These are phyloP conservation scores for Fagus crenata DNA, from an alignment of 306 rosid species.

Conservation along the genomic window DNA sequence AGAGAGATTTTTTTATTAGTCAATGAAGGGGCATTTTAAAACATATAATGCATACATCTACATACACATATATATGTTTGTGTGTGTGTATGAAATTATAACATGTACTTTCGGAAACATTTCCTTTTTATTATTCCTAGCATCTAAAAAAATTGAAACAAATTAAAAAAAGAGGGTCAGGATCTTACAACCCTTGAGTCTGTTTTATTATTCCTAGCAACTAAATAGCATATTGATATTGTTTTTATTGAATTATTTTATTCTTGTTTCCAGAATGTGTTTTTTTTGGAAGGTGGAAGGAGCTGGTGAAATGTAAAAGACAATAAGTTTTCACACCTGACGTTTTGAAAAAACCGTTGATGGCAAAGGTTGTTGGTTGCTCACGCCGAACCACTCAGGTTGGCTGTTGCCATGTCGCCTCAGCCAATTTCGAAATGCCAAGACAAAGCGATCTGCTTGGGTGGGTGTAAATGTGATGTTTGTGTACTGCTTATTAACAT, in stretches of 20 bases:
- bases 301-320: neutral
- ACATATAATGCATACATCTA: neutral
- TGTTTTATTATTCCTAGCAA: neutral
- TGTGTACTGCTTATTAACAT: constrained; percentile 71
- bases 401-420: constrained; percentile 83
- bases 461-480: constrained; percentile 83
- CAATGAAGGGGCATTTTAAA: neutral
- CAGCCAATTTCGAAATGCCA: constrained; percentile 87
- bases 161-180: neutral
- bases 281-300: neutral
- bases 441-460: constrained; percentile 77
- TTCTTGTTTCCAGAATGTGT: neutral
- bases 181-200: too few relatives aligned
- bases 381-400: constrained; percentile 71
- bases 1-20: neutral
- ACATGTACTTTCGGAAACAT: neutral
- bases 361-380: constrained; percentile 55
- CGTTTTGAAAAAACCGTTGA: constrained; percentile 80
- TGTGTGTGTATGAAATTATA: neutral
- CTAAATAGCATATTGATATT: neutral
- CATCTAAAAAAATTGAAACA: neutral
- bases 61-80: neutral
- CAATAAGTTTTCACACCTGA: constrained; percentile 43
- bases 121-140: neutral
- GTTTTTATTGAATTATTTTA: neutral